These are phyloP conservation scores for Neoboletus magnificus DNA, from an alignment of 768 basidiomycete genomes.

Conservation along the genomic window DNA sequence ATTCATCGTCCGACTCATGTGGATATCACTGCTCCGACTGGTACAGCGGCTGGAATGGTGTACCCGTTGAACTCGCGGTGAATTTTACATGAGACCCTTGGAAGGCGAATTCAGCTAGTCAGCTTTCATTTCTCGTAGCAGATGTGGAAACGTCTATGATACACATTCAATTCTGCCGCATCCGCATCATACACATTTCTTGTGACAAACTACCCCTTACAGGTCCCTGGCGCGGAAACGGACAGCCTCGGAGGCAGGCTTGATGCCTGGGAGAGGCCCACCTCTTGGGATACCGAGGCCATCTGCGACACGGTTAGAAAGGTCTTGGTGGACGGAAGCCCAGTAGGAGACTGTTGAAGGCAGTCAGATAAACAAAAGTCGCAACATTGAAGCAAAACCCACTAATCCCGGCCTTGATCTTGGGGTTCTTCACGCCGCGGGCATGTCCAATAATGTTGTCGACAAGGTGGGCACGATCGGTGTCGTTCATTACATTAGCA, in stretches of 20 bases:
- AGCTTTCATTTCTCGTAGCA: background rate
- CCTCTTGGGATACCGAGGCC: slow-evolving; percentile 59
- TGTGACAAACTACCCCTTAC: background rate
- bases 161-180: background rate
- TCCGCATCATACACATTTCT: background rate
- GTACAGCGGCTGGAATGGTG: too few relatives aligned
- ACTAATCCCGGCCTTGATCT: slow-evolving; percentile 66
- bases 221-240: slow-evolving; percentile 39
- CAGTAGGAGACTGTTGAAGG: slow-evolving; percentile 62
- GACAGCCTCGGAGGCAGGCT: slow-evolving; percentile 55
- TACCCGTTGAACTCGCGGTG: background rate
- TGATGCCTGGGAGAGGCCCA: slow-evolving; percentile 52
- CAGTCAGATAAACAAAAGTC: background rate
- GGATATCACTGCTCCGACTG: background rate
- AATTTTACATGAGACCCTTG: background rate
- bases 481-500: slow-evolving; percentile 62
- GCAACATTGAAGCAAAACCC: slow-evolving; percentile 27
- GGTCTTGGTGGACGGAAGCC: slow-evolving; percentile 70
- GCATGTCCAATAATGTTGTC: slow-evolving; percentile 66
- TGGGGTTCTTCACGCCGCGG: slow-evolving; percentile 53
- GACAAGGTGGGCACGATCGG: slow-evolving; percentile 58
- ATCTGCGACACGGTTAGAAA: slow-evolving; percentile 77
- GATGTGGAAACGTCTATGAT: background rate
- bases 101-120: background rate
- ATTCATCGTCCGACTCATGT: background rate